Evolutionary conservation across 1,284 basidiomycete species (phyloP).

Genomic region (Heterobasidion annosum): DNA sequence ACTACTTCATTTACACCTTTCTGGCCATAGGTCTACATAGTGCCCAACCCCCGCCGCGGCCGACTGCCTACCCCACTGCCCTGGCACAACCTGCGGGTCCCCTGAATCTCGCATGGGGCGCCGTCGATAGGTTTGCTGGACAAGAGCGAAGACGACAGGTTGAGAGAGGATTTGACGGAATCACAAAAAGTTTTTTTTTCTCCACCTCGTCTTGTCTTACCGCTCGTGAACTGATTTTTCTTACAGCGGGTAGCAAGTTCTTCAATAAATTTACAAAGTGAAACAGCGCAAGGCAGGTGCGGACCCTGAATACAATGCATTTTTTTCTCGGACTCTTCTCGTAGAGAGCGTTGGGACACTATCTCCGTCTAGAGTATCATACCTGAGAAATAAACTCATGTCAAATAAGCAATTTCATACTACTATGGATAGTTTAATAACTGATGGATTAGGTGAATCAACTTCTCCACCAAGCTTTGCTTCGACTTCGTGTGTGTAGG

Average conservation of each 20-base stretch:
- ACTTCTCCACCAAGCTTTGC: too few relatives aligned
- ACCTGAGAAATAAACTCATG: too few relatives aligned
- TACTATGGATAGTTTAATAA: too few relatives aligned
- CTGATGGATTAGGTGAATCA: too few relatives aligned
- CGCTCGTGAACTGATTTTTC: constrained; percentile 1
- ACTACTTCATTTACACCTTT: background rate
- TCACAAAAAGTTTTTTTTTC: constrained; percentile 15
- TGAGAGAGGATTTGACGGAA: constrained; percentile 12
- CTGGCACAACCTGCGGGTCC: background rate
- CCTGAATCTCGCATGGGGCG: constrained; percentile 10
- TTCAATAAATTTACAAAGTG: constrained; percentile 12
- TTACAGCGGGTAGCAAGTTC: constrained; percentile 10
- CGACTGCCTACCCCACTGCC: background rate
- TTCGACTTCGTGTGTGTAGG: too few relatives aligned
- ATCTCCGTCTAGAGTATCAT: too few relatives aligned
- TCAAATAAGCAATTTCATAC: too few relatives aligned
- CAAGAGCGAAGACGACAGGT: constrained; percentile 12
- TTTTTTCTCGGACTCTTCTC: too few relatives aligned
- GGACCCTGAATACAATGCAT: too few relatives aligned
- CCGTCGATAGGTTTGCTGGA: constrained; percentile 18
- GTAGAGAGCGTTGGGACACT: too few relatives aligned
- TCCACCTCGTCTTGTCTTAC: constrained; percentile 1
- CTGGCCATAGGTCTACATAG: background rate
- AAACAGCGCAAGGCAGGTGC: background rate
- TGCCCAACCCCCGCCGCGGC: constrained; percentile 3